Evolutionary conservation across 2,329 filamentous ascomycete genomes (phyloP).

Genomic region (Fusarium nelsonii): DNA sequence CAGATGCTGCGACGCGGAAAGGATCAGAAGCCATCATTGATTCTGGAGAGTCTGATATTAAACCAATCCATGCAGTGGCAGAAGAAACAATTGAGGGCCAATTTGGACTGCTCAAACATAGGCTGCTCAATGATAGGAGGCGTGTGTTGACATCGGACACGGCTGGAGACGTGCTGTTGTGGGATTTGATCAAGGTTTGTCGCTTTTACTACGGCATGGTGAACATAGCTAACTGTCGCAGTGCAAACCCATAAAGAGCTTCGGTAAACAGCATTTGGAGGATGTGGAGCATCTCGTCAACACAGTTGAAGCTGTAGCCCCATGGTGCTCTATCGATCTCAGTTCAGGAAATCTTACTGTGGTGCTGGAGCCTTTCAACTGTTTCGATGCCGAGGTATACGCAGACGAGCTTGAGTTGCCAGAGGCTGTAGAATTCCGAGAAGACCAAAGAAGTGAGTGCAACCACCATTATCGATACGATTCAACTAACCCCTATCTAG

Average conservation of each 20-base stretch:
- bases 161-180: conserved; percentile 92
- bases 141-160: conserved; percentile 93
- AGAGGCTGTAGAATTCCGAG: conserved; percentile 82
- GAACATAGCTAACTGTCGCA: conserved; percentile 52
- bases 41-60: conserved; percentile 51
- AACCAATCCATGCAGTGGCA: conserved; percentile 76
- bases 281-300: conserved; percentile 91
- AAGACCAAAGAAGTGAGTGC: conserved; percentile 88
- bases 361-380: conserved; percentile 92
- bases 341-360: conserved; percentile 93
- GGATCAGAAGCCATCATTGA: conserved; percentile 51
- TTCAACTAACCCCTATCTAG: conserved; percentile 60
- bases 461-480: background rate
- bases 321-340: conserved; percentile 96
- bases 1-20: conserved; percentile 58
- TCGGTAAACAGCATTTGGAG: conserved; percentile 92
- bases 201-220: too few species aligned
- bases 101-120: conserved; percentile 93
- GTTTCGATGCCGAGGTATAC: conserved; percentile 97
- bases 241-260: conserved; percentile 90
- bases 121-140: conserved; percentile 89
- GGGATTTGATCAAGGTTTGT: conserved; percentile 88
- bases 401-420: conserved; percentile 86
- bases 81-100: conserved; percentile 93
- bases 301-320: conserved; percentile 87